Evolutionary conservation across 2,329 filamentous ascomycete species (phyloP).

Genomic region (Cercospora janseana): DNA sequence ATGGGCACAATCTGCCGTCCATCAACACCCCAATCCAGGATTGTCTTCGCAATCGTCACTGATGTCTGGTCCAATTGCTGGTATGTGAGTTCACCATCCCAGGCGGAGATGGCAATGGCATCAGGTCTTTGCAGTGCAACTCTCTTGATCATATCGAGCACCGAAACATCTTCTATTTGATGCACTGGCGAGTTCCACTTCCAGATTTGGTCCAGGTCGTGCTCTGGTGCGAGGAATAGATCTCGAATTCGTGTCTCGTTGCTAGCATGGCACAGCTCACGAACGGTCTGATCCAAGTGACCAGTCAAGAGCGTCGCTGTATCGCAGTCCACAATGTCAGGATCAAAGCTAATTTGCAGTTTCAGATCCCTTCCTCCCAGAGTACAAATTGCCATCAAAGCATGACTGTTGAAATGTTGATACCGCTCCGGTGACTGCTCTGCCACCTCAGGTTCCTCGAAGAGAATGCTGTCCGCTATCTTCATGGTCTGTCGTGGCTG

Average conservation of each 20-base stretch:
- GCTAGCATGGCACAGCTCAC: constrained; percentile 7
- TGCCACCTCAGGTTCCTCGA: not conserved
- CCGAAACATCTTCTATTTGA: not conserved
- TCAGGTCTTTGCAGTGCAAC: constrained; percentile 5
- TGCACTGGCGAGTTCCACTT: not conserved
- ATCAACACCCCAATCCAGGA: not conserved
- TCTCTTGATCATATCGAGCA: constrained; percentile 5
- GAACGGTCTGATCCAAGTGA: constrained; percentile 15
- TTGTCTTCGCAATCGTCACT: not conserved
- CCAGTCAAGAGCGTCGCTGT: not conserved
- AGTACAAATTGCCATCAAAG: constrained; percentile 14
- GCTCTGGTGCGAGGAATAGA: constrained; percentile 1
- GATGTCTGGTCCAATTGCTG: constrained; percentile 22
- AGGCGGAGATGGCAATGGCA: constrained; percentile 22
- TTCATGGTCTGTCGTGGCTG: constrained; percentile 38
- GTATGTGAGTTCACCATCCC: constrained; percentile 35
- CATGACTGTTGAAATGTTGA: constrained; percentile 16
- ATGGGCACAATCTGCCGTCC: constrained; percentile 26
- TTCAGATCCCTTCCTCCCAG: not conserved
- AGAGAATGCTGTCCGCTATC: constrained; percentile 5
- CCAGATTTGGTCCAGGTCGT: constrained; percentile 9
- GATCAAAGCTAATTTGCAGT: constrained; percentile 10
- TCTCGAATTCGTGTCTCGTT: not conserved
- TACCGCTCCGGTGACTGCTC: constrained; percentile 3
- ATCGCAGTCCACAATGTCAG: constrained; percentile 2